These are phyloP conservation scores for Rhodotorula sp. DNA, from an alignment of 1,284 basidiomycete species.

Conservation along the genomic window DNA sequence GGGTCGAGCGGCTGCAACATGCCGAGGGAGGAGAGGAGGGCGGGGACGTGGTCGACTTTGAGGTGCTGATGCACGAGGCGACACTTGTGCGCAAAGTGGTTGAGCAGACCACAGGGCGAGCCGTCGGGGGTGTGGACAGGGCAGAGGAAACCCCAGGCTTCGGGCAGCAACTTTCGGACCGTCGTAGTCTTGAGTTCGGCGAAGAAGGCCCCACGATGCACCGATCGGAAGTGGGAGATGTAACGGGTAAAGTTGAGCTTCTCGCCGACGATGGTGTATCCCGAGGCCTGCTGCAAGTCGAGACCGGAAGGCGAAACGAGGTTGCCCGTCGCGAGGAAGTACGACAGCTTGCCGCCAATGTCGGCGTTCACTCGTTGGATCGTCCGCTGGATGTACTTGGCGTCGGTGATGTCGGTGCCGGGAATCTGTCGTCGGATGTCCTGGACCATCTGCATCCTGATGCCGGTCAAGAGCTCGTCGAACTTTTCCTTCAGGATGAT, in stretches of 20 bases:
- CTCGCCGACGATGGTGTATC: slow-evolving; percentile 98
- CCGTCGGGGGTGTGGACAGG: slow-evolving; percentile 99
- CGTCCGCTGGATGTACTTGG: slow-evolving; percentile 77
- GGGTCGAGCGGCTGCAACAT: slow-evolving; percentile 89
- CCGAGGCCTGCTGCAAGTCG: slow-evolving; percentile 93
- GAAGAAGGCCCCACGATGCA: slow-evolving; percentile 99
- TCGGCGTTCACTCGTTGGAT: slow-evolving; percentile 82
- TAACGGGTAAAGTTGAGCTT: slow-evolving; percentile 99
- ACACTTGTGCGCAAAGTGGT: slow-evolving; percentile 93
- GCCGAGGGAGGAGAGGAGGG: slow-evolving; percentile 79
- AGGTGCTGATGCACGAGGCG: slow-evolving; percentile 81
- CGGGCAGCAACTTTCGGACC: slow-evolving; percentile 93
- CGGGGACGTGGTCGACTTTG: slow-evolving; percentile 72
- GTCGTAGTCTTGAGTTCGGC: slow-evolving; percentile 98
- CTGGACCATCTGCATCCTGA: slow-evolving; percentile 67
- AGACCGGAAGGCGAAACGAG: slow-evolving; percentile 91
- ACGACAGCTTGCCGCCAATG: slow-evolving; percentile 82
- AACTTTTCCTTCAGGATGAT: slow-evolving; percentile 99
- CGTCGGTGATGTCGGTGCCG: slow-evolving; percentile 79
- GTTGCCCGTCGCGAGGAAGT: slow-evolving; percentile 98
- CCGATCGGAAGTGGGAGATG: slow-evolving; percentile 96
- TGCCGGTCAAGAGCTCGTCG: slow-evolving; percentile 79
- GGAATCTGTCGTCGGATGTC: slow-evolving; percentile 74
- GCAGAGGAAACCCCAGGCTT: slow-evolving; percentile 99
- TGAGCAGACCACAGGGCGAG: slow-evolving; percentile 93